A percentile compares a stretch with the other conserved stretches of the same genome.
Evolutionary conservation across 768 basidiomycete species (phyloP).

Genomic region (Calocybe cyanea): DNA sequence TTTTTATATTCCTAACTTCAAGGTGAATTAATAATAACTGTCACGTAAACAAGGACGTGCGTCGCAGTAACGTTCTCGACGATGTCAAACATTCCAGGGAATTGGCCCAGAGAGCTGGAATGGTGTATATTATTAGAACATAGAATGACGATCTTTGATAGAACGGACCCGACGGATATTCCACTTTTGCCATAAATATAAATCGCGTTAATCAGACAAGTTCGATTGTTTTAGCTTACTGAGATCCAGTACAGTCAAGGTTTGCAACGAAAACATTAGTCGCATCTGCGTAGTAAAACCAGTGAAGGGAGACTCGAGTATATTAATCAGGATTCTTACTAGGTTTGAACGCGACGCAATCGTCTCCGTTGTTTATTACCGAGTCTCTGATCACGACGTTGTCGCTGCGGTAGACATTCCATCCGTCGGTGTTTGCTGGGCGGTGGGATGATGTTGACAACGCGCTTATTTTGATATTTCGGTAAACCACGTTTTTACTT

Average conservation of each 20-base stretch:
- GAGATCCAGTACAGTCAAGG: constrained; percentile 56
- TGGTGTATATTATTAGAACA: too few relatives aligned
- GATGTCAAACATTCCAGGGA: constrained; percentile 49
- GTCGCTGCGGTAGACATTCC: constrained; percentile 60
- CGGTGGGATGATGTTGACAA: constrained; percentile 39
- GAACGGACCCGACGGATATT: constrained; percentile 45
- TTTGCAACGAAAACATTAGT: constrained; percentile 57
- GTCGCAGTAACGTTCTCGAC: constrained; percentile 55
- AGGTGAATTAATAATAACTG: neutral
- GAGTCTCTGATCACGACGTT: constrained; percentile 45
- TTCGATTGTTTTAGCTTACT: constrained; percentile 30
- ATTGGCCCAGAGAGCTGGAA: constrained; percentile 55
- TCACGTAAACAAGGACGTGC: constrained; percentile 26
- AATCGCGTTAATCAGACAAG: neutral
- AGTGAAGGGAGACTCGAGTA: neutral
- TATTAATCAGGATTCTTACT: constrained; percentile 26
- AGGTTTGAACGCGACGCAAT: constrained; percentile 59
- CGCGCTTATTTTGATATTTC: constrained; percentile 43
- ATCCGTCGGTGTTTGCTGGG: constrained; percentile 56
- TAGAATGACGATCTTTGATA: neutral
- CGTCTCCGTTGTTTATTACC: constrained; percentile 51
- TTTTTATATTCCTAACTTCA: constrained; percentile 45
- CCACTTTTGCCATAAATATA: constrained; percentile 31
- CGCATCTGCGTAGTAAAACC: constrained; percentile 27
- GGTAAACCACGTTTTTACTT: constrained; percentile 40